These are phyloP conservation scores for Lasiosphaeria ovina DNA, from an alignment of 495 filamentous ascomycete genomes.

Conservation along the genomic window DNA sequence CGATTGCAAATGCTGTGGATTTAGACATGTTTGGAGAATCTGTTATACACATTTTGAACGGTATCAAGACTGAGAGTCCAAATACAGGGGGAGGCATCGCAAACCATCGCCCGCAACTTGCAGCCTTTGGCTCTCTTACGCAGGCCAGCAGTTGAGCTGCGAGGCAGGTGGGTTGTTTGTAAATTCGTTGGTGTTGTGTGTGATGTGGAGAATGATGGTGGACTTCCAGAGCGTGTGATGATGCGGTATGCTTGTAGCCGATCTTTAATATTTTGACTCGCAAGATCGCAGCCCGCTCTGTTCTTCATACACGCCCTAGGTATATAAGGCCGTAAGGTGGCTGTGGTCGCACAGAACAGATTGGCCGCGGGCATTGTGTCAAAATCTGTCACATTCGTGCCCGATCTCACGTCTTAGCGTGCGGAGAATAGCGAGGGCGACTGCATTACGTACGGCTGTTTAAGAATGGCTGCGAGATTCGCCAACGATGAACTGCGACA, in stretches of 20 bases:
- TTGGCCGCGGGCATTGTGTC: conserved; percentile 1
- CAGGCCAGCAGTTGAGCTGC: too few relatives aligned
- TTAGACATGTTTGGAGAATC: too few relatives aligned
- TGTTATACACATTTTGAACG: too few relatives aligned
- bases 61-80: too few relatives aligned
- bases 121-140: too few relatives aligned
- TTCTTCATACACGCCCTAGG: conserved; percentile 6
- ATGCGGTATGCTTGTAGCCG: conserved; percentile 19
- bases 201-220: too few relatives aligned
- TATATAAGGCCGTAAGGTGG: conserved; percentile 27
- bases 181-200: too few relatives aligned
- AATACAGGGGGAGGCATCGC: too few relatives aligned
- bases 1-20: too few relatives aligned
- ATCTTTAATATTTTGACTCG: background rate
- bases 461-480: background rate
- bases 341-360: conserved; percentile 18
- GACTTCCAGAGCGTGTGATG: background rate
- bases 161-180: too few relatives aligned
- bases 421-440: conserved; percentile 4
- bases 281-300: background rate
- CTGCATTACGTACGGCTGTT: conserved; percentile 8
- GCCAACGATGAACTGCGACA: background rate
- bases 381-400: conserved; percentile 11
- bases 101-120: too few relatives aligned
- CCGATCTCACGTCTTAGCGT: background rate